Base-by-base conservation (phyloP, 1,284 basidiomycete genomes). In the Blastosporella zonata region DNA sequence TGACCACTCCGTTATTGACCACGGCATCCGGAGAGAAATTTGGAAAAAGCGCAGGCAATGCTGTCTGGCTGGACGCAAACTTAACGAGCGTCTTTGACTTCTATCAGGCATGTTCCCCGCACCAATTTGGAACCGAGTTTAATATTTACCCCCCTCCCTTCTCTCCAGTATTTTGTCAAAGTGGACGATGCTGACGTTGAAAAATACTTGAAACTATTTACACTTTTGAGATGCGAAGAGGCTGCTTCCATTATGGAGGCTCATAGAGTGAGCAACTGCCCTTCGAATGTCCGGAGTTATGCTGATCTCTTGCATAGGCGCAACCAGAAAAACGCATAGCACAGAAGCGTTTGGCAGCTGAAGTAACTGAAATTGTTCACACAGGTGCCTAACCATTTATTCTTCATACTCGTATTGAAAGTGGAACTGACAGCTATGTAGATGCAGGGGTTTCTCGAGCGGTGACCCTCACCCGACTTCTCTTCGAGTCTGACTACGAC, bases 41-140 rank as follows among this genome's bases (percentile, higher is more conserved):
- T 65, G 97, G 97, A 10, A 99, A 99, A 75, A 92, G 88, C 55
- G 90, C 93, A 0, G 96, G 96, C 0, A 99, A 98, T 62, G 96
- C 97, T 0, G 72, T 99, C 0, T 98, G 96, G 90, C 71, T 97
- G 29, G 84, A 96, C 60, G 69, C 78, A 21, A 59, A 67, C 2
- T 66, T 90, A 59, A 97, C 93, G 1, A 88, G 85, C 55, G 78
- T 89, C 8, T 88, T 90, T 56, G 93, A 96, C 56, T 92, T 97
- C 60, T 97, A 96, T 61, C 94, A 97, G 74, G 94, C 90, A 46
- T 29, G 43, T 74, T 53, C 27, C 21, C 23, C 15, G 33, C 13
- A 34, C 9, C 15, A 15, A 34, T 34, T 13, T 17, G 13, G 33
- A 3, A 3, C 12, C 7, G 12, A 27, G 25, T 9, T 31, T 3